Base-by-base conservation (phyloP, 805 yeast genomes). In the Wickerhamiella kurtzmanii region DNA sequence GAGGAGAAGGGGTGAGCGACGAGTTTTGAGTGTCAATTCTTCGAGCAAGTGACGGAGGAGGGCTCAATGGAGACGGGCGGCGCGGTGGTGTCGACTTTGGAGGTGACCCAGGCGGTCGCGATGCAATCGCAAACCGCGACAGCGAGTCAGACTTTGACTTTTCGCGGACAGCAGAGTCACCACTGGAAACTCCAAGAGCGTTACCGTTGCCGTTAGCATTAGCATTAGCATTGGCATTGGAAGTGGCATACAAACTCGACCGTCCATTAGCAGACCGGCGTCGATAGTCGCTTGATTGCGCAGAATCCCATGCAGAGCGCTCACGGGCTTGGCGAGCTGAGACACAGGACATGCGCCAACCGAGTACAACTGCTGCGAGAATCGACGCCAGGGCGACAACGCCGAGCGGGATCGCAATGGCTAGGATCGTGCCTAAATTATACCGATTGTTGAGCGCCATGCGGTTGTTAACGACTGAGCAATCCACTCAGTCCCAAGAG, bases 351-450 rank as follows among this genome's bases (percentile, higher is more conserved):
- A 45, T 39, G 20, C 52, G 41, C 21, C 47, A 13, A 1, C 36
- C 25, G 15, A 51, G 20, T 8, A 52, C 20, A 2, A 46, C 36
- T 6, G 50, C 44, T 11, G 48, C 42, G 25, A 53, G 21, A 2
- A 56, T 32, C 5, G 52, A 41, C 8, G 46, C 28, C 16, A 56
- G 39, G 2, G 48, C 41, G 3, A 54, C 49, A 2, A 46, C 50
- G n/a, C 60, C 57, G 3, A 56, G 46, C 6, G 60, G 55, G n/a
- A 56, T 55, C 11, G 52, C 56, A 19, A 56, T 51, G n/a, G 58
- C 55, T 15, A 56, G 38, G 18, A 56, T 48, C n/a, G 52, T 46
- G 4, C 47, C 46, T n/a, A 55, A 43, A 6, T 49, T 37, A 22
- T 48, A 51, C 3, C 45, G 15, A 11, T 37, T 13, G n/a, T 38